Evolutionary conservation across 1,284 basidiomycete species (phyloP).

Genomic region (Leccinum solheimii): DNA sequence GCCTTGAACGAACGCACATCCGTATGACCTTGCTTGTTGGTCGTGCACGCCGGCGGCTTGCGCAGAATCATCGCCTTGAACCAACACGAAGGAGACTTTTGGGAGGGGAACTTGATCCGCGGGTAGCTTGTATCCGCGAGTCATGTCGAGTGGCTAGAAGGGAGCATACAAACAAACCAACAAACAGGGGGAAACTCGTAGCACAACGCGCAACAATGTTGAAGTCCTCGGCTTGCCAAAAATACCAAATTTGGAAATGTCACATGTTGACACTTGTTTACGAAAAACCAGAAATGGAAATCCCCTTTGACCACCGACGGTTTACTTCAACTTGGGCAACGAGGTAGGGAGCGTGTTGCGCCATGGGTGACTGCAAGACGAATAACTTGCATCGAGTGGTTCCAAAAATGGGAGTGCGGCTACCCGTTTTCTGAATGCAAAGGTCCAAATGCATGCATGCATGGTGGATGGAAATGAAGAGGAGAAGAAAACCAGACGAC

Average conservation of each 20-base stretch:
- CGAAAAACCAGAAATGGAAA: slow-evolving; percentile 17
- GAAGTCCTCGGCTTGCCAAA: slow-evolving; percentile 5
- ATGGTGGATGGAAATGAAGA: slow-evolving; percentile 1
- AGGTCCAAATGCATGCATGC: neutral
- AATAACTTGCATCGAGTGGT: neutral
- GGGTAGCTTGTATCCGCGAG: slow-evolving; percentile 38
- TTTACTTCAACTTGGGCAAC: too few species aligned
- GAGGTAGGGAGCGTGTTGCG: neutral
- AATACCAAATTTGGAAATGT: slow-evolving; percentile 15
- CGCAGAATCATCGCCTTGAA: slow-evolving; percentile 57
- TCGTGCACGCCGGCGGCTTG: slow-evolving; percentile 56
- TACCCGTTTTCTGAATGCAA: neutral
- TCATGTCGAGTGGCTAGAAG: slow-evolving; percentile 27
- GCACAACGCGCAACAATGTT: slow-evolving; percentile 10
- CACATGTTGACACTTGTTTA: slow-evolving; percentile 19
- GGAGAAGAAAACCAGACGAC: neutral
- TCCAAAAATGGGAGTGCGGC: neutral
- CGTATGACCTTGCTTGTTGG: slow-evolving; percentile 54
- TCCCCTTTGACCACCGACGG: slow-evolving; percentile 2
- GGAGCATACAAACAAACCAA: neutral
- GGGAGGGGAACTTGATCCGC: slow-evolving; percentile 46
- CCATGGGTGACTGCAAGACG: neutral
- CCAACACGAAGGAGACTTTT: slow-evolving; percentile 59
- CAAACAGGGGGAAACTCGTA: slow-evolving; percentile 19
- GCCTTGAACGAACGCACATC: slow-evolving; percentile 47